phyloP scores from a whole-genome alignment of 2,329 filamentous ascomycete genomes.

The Aspergillus texensis region DNA sequence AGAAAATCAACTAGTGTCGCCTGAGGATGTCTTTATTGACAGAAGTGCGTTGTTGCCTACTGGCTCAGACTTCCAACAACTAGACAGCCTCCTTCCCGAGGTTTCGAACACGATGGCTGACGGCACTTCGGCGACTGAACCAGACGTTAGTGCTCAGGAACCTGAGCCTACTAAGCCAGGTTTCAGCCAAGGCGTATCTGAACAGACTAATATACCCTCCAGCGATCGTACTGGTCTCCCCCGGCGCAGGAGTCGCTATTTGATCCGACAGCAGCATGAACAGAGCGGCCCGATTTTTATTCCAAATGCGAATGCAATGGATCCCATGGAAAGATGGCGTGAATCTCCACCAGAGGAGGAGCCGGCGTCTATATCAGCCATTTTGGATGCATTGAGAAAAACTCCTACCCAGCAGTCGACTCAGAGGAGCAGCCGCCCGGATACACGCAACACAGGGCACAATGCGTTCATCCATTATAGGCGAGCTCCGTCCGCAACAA shows the following conservation, averaged over 20 bases:
- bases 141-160: not conserved
- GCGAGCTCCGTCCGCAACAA: not conserved
- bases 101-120: not conserved
- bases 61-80: not conserved
- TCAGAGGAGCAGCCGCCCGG: not conserved
- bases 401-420: not conserved
- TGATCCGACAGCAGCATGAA: not conserved
- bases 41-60: not conserved
- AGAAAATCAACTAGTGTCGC: not conserved
- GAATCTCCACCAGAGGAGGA: constrained; percentile 6
- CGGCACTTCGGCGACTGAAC: not conserved
- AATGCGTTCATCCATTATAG: not conserved
- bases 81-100: not conserved
- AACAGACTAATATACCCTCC: not conserved
- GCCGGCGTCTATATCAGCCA: constrained; percentile 3
- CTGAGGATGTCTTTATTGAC: not conserved
- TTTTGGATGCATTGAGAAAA: not conserved
- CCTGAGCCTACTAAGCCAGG: not conserved
- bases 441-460: not conserved
- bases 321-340: constrained; percentile 2
- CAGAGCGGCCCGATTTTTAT: not conserved
- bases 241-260: not conserved
- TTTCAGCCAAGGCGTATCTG: not conserved
- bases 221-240: not conserved
- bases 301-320: not conserved